Evolutionary conservation across 2,329 filamentous ascomycete species (phyloP), one percentile per base, ranked within the genome.

Genomic region (Cordyceps cicadae): DNA sequence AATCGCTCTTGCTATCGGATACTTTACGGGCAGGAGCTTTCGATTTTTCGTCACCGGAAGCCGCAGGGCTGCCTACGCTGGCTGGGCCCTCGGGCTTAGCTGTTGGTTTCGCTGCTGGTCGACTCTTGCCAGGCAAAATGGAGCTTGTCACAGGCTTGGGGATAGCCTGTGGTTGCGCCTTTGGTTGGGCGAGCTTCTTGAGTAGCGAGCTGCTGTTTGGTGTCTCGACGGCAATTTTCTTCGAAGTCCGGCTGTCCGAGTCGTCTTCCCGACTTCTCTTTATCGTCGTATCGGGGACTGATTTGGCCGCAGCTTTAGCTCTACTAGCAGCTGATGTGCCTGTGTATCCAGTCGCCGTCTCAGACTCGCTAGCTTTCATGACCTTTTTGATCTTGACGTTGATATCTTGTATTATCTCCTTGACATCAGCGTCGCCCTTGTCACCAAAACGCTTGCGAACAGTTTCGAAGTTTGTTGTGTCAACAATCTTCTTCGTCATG

Each of bases 391-490:
- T 70, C n/a, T 77, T 76, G 34, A 69, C 66, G n/a, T 80, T 72
- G 52, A 88, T 86, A 62, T 80, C 79, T 41, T 80, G 78, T 5
- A 87, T 82, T 52, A 87, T 74, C 5, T 79, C 79, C 66, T 87
- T 87, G 53, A 84, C 82, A 57, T 87, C 82, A 0, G 81, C 79
- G 67, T 89, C 86, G 29, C 84, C 87, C 67, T 84, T 85, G 67
- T 83, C 86, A 62, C 79, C 80, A 67, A 88, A 83, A 9, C 83
- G 80, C 63, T 83, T 83, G 46, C 85, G 79, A 17, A 89, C 81
- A 59, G 82, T 84, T 61, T 84, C 81, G 60, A 91, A 82, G 67
- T 88, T 88, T 46, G 85, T 81, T 63, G 82, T 85, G 64, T 86
- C 82, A 48, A 85, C 74, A 41, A 85, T 84, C 64, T 80, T 82